Percentiles rank a stretch among this genome's conserved stretches.
These are phyloP conservation scores for Phyllostachys edulis DNA, from an alignment of 176 grass and related monocot genomes.

Conservation along the genomic window DNA sequence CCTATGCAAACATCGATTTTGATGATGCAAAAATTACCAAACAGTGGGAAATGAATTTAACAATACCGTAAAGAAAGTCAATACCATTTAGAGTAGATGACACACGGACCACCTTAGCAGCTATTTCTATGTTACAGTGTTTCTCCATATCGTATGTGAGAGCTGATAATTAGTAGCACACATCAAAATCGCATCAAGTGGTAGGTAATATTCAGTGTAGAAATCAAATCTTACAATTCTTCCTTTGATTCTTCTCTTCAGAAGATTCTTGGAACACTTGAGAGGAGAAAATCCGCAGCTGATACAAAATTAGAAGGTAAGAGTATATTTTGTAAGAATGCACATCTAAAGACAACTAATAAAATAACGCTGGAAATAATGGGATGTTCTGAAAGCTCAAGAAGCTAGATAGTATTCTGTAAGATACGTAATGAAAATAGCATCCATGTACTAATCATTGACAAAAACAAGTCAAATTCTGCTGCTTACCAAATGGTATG, in stretches of 20 bases:
- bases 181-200: conserved; percentile 30
- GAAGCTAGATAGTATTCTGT: conserved; percentile 9
- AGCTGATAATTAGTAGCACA: conserved; percentile 56
- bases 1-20: neutral
- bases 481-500: conserved; percentile 90
- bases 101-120: conserved; percentile 73
- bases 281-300: conserved; percentile 91
- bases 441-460: neutral
- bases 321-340: conserved; percentile 14
- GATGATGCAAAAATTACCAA: neutral
- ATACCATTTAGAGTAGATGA: conserved; percentile 85
- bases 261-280: conserved; percentile 94
- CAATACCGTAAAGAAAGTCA: conserved; percentile 8
- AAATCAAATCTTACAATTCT: conserved; percentile 62
- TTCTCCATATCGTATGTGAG: conserved; percentile 94
- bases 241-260: conserved; percentile 67
- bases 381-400: conserved; percentile 13
- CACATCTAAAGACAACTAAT: conserved; percentile 13
- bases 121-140: conserved; percentile 94
- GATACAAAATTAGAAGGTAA: conserved; percentile 29
- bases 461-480: conserved; percentile 24
- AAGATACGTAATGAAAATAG: neutral
- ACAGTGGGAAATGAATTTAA: neutral
- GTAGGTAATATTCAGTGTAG: conserved; percentile 21
- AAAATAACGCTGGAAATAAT: neutral